A percentile compares a stretch with the other conserved stretches of the same genome.
Evolutionary conservation across 768 basidiomycete species (phyloP).

Genomic region (Cystobasidium onofrii): DNA sequence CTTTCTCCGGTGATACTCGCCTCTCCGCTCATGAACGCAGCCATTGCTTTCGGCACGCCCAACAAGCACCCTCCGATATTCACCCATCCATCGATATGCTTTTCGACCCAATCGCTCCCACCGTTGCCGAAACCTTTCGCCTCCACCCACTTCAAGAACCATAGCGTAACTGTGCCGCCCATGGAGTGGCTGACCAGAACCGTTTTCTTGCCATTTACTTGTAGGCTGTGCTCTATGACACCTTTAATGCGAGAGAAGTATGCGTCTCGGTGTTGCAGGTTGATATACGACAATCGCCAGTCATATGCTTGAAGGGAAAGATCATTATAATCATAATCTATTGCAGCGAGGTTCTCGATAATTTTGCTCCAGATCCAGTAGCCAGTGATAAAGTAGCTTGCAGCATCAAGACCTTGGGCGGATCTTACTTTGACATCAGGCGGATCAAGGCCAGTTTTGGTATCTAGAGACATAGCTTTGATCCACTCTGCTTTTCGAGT

Average conservation of each 20-base stretch:
- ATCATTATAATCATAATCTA: slow-evolving; percentile 88
- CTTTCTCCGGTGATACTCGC: too few species aligned
- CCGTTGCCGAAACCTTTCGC: slow-evolving; percentile 71
- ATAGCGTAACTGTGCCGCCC: slow-evolving; percentile 45
- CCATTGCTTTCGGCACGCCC: slow-evolving; percentile 74
- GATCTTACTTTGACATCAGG: slow-evolving; percentile 76
- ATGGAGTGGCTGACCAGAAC: slow-evolving; percentile 55
- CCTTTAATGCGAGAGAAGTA: slow-evolving; percentile 69
- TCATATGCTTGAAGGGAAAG: slow-evolving; percentile 67
- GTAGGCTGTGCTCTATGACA: slow-evolving; percentile 70
- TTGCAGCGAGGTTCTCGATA: slow-evolving; percentile 83
- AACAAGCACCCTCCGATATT: slow-evolving; percentile 74
- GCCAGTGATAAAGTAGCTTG: slow-evolving; percentile 55
- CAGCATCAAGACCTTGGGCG: slow-evolving; percentile 58
- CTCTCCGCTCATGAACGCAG: slow-evolving; percentile 89
- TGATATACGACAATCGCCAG: slow-evolving; percentile 79
- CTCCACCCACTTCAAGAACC: slow-evolving; percentile 66
- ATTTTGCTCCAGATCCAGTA: slow-evolving; percentile 86
- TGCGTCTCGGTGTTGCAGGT: slow-evolving; percentile 82
- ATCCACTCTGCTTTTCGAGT: slow-evolving; percentile 87
- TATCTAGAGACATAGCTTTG: slow-evolving; percentile 78
- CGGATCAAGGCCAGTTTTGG: slow-evolving; percentile 81
- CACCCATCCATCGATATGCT: slow-evolving; percentile 76
- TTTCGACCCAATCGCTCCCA: slow-evolving; percentile 84
- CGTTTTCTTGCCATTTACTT: slow-evolving; percentile 64